Base-by-base conservation (phyloP, 768 basidiomycete species). In the Lentinula boryana region DNA sequence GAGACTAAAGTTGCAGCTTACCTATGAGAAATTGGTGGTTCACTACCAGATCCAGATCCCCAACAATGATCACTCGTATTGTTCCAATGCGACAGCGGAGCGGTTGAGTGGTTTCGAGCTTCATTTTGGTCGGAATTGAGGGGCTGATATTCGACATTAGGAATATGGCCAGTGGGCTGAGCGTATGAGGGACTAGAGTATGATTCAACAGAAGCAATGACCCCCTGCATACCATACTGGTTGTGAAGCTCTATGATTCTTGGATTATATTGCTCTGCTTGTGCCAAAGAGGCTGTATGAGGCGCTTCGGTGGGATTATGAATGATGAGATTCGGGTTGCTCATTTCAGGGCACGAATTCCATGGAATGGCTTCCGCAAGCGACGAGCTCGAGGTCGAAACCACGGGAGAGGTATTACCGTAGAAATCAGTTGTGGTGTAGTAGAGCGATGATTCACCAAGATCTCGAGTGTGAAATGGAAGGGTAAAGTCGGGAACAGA, bases 161-260 rank as follows among this genome's bases (percentile, higher is more conserved):
- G 38, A 23, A 40, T 12, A 23, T 44, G 55, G 9, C 23, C 27
- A 18, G 46, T 18, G 21, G 18, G 3, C 15, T 33, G 52, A n/a
- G 40, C 23, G 38, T 32, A 31, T n/a, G 21, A 5, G 10, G 55
- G 36, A n/a, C 55, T 27, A 15, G 55, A 27, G 40, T 43, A 56
- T n/a, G 55, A 56, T 56, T 56, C 38, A 43, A 56, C 55, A 31
- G 55, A 56, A 31, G 55, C 55, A 43, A 56, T 40, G 15, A 56
- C 55, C 3, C 55, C 38, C 31, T 56, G 55, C 55, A 56, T 56
- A 27, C 55, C 55, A 32, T 56, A 56, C 40, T 40, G 55, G 9
- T 36, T 56, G n/a, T 56, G 43, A n/a, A 40, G 38, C 27, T 41
- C 55, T 23, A 56, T 21, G 12, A 56, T 18, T 12, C 40, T 43